Evolutionary conservation across 129 eudicot species (phyloP).

Genomic region (Helianthus annuus): HanXRQr2.0-SUNRISE NC_035439.2:104960077-104960576

Average conservation of each 20-base stretch:
- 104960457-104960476: conserved; percentile 22
- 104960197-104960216: not conserved
- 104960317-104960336: conserved; percentile 11
- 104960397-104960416: conserved; percentile 36
- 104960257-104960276: conserved; percentile 1
- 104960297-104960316: not conserved
- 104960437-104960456: conserved; percentile 13
- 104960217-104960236: not conserved
- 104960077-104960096: no score
- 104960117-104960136: no score
- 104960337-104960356: conserved; percentile 98
- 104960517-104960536: no score
- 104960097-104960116: no score
- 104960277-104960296: conserved; percentile 25
- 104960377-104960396: conserved; percentile 54
- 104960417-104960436: conserved; percentile 31
- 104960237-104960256: not conserved
- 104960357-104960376: conserved; percentile 81
- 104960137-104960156: no score
- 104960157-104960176: no score
- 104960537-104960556: no score
- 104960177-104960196: not conserved
- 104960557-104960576: no score
- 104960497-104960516: conserved; percentile 39
- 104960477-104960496: not conserved